Percentiles rank a stretch among this genome's conserved stretches.
Conservation (phyloP, 352 stramenopile genomes). For the Thalassiosira livingstoniorum region DNA sequence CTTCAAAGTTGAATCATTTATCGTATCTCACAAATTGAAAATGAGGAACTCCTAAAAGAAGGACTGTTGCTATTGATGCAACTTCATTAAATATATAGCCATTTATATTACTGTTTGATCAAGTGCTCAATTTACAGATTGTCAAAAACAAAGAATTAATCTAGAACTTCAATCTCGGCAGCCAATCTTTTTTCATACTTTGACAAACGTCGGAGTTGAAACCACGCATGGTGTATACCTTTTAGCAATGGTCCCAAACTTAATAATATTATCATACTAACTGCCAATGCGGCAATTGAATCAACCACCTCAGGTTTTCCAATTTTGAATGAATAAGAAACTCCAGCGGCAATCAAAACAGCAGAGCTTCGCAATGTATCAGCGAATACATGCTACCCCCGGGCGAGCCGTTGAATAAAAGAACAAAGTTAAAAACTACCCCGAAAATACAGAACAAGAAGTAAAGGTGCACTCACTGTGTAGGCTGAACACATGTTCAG, state of each 20-base stretch:
- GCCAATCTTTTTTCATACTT: slow-evolving; percentile 20
- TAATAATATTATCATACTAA: slow-evolving; percentile 52
- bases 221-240: slow-evolving; percentile 45
- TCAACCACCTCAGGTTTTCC: slow-evolving; percentile 41
- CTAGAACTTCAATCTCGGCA: slow-evolving; percentile 9
- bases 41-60: too few relatives aligned
- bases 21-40: too few relatives aligned
- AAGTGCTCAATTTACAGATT: too few relatives aligned
- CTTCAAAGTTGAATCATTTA: too few relatives aligned
- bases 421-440: too few relatives aligned
- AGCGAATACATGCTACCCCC: slow-evolving; percentile 68
- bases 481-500: slow-evolving; percentile 78
- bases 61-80: too few relatives aligned
- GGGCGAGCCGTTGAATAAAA: neutral
- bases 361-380: slow-evolving; percentile 75
- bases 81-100: too few relatives aligned
- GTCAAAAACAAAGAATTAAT: too few relatives aligned
- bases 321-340: slow-evolving; percentile 45
- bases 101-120: too few relatives aligned
- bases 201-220: slow-evolving; percentile 31
- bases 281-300: slow-evolving; percentile 44
- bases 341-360: slow-evolving; percentile 62
- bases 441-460: neutral
- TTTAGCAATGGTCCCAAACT: slow-evolving; percentile 45
- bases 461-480: slow-evolving; percentile 52